Percentiles rank a stretch among this genome's conserved stretches.
These are phyloP conservation scores for Hypoxylon cercidicola DNA, from an alignment of 495 filamentous ascomycete genomes.

Conservation along the genomic window DNA sequence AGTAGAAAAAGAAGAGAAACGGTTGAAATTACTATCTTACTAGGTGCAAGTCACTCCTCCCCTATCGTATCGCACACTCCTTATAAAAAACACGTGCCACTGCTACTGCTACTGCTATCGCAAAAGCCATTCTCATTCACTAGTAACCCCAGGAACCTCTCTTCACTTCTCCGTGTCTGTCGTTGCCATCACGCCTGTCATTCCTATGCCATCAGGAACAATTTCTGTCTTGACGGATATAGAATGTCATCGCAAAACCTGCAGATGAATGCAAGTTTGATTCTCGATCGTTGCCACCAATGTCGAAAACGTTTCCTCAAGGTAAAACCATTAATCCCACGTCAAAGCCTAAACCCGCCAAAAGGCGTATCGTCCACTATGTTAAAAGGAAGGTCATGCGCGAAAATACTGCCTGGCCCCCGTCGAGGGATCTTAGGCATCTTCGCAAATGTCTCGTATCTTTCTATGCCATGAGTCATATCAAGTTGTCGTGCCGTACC, in stretches of 20 bases:
- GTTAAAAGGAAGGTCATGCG: constrained; percentile 37
- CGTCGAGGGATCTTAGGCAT: constrained; percentile 27
- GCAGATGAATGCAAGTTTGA: constrained; percentile 6
- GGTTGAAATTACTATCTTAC: constrained; percentile 43
- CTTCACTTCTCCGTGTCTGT: background rate
- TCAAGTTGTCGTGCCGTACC: constrained; percentile 34
- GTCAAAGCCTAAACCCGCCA: constrained; percentile 26
- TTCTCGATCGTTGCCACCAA: constrained; percentile 16
- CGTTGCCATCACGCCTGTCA: constrained; percentile 8
- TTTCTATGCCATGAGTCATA: constrained; percentile 52
- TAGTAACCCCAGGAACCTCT: constrained; percentile 1
- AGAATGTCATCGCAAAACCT: background rate
- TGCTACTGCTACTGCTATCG: constrained; percentile 30
- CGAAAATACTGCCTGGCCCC: constrained; percentile 21
- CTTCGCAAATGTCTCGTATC: constrained; percentile 37
- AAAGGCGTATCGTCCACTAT: constrained; percentile 24
- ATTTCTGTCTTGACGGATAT: constrained; percentile 8
- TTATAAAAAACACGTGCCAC: background rate
- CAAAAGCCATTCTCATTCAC: constrained; percentile 41
- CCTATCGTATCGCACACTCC: constrained; percentile 1
- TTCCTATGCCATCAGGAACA: constrained; percentile 4
- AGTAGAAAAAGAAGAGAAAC: constrained; percentile 16
- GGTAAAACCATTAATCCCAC: constrained; percentile 29
- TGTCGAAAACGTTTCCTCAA: constrained; percentile 27
- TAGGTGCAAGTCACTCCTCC: constrained; percentile 20